Conservation (phyloP, 2,329 filamentous ascomycete genomes). For the Talaromyces sp. region DNA sequence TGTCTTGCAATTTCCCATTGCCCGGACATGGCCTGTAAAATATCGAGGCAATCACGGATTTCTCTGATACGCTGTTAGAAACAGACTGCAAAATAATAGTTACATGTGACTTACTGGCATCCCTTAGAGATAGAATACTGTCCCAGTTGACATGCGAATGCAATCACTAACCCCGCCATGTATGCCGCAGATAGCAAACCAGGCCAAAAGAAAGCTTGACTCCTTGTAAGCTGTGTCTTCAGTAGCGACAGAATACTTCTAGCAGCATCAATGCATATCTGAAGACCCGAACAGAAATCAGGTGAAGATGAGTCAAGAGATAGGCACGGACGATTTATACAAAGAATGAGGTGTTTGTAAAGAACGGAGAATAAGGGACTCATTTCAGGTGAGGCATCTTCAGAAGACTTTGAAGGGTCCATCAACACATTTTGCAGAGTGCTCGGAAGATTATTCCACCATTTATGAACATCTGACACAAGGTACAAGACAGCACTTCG, state of each 20-base stretch:
- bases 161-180: conserved; percentile 42
- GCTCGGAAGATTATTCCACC: conserved; percentile 41
- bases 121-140: conserved; percentile 37
- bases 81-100: background rate
- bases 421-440: conserved; percentile 24
- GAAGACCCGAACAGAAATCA: conserved; percentile 40
- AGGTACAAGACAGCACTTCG: conserved; percentile 37
- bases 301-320: conserved; percentile 37
- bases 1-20: conserved; percentile 42
- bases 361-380: conserved; percentile 41
- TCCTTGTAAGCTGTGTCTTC: conserved; percentile 29
- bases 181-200: conserved; percentile 40
- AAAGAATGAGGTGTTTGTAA: conserved; percentile 40
- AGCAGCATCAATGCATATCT: conserved; percentile 41
- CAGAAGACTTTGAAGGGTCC: background rate
- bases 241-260: conserved; percentile 38
- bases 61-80: conserved; percentile 25
- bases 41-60: conserved; percentile 32
- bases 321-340: conserved; percentile 40
- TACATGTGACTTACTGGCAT: conserved; percentile 25
- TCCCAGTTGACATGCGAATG: conserved; percentile 40
- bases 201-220: conserved; percentile 39
- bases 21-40: conserved; percentile 34
- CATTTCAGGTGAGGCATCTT: conserved; percentile 28
- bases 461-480: conserved; percentile 41